A percentile compares a stretch with the other conserved stretches of the same genome.
Evolutionary conservation across 2,329 filamentous ascomycete genomes (phyloP).

Genomic region (Neofusicoccum laricinum): DNA sequence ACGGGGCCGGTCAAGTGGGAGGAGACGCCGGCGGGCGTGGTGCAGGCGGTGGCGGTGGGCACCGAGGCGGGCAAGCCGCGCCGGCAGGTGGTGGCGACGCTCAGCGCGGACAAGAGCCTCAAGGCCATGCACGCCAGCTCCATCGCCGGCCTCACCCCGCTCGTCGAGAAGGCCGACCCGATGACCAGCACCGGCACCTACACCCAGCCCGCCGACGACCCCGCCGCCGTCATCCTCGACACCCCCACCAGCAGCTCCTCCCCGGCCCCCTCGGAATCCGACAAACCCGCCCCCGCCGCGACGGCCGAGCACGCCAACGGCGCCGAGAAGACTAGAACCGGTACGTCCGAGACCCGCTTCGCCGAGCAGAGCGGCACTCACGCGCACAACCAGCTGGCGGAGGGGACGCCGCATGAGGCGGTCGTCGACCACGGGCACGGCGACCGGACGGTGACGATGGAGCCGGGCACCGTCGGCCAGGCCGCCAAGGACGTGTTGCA

Average conservation of each 20-base stretch:
- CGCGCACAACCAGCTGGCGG: conserved; percentile 40
- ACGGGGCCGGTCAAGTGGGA: conserved; percentile 49
- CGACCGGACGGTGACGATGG: conserved; percentile 46
- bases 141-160: conserved; percentile 24
- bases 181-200: conserved; percentile 33
- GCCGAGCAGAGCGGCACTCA: conserved; percentile 44
- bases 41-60: conserved; percentile 46
- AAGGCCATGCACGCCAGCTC: conserved; percentile 25
- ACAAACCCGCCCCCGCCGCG: conserved; percentile 1
- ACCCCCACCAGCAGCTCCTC: background rate
- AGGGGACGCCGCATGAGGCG: conserved; percentile 42
- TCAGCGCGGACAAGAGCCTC: conserved; percentile 29
- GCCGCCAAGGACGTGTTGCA: conserved; percentile 44
- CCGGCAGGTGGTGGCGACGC: conserved; percentile 37
- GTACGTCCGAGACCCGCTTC: conserved; percentile 42
- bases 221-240: conserved; percentile 3
- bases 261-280: background rate
- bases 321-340: conserved; percentile 23
- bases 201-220: conserved; percentile 32
- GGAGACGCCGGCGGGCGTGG: conserved; percentile 38
- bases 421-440: conserved; percentile 42
- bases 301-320: background rate
- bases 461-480: conserved; percentile 48
- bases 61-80: conserved; percentile 41
- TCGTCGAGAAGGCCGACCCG: conserved; percentile 4